A percentile compares a stretch with the other conserved stretches of the same genome.
Evolutionary conservation across 768 basidiomycete genomes (phyloP).

Genomic region (Lentinula aciculospora): DNA sequence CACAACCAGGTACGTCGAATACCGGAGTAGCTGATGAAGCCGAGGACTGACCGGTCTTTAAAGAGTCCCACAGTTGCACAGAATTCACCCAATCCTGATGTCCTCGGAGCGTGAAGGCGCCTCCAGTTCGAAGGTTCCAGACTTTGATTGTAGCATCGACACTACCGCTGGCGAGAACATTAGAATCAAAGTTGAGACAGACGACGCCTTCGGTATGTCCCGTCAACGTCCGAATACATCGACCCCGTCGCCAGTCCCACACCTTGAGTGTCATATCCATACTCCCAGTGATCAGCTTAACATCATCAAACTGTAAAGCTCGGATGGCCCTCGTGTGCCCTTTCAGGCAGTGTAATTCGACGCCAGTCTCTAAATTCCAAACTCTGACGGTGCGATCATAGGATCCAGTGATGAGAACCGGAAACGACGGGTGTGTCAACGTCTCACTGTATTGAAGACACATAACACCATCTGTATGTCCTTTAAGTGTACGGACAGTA

Average conservation of each 20-base stretch:
- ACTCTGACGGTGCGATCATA: conserved; percentile 93
- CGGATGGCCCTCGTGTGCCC: conserved; percentile 93
- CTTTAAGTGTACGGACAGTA: conserved; percentile 77
- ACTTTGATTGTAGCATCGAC: conserved; percentile 94
- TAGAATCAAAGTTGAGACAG: conserved; percentile 85
- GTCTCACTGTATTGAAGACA: conserved; percentile 93
- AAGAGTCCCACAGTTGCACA: conserved; percentile 87
- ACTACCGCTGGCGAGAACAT: conserved; percentile 88
- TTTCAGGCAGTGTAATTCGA: conserved; percentile 72
- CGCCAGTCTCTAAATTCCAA: conserved; percentile 94
- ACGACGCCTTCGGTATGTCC: conserved; percentile 92
- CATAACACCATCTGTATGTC: conserved; percentile 96
- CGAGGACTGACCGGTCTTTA: conserved; percentile 20
- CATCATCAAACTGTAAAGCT: conserved; percentile 92
- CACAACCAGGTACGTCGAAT: conserved; percentile 29
- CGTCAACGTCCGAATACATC: conserved; percentile 80
- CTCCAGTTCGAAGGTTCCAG: conserved; percentile 89
- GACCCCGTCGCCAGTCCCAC: conserved; percentile 93
- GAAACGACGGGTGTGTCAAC: conserved; percentile 76
- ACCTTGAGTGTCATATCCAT: conserved; percentile 96
- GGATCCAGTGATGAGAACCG: conserved; percentile 95
- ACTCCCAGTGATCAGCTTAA: conserved; percentile 90
- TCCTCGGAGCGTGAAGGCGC: conserved; percentile 88
- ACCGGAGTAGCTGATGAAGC: conserved; percentile 25
- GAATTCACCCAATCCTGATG: conserved; percentile 96